Conservation (phyloP, 2,329 filamentous ascomycete species). For the Cadophora luteo-olivacea region DNA sequence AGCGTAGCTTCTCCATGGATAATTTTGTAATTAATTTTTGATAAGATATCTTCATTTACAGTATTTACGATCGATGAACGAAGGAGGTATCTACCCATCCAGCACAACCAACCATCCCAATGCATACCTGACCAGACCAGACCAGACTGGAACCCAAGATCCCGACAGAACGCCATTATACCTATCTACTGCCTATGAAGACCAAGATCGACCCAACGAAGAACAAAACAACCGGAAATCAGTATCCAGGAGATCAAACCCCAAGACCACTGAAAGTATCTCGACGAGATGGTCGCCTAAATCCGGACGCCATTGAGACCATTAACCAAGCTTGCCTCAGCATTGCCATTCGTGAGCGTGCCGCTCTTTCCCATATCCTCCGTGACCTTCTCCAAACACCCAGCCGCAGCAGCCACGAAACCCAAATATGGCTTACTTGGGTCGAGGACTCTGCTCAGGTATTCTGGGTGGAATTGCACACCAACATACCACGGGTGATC, state of each 20-base stretch:
- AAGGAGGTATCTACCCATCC: conserved; percentile 4
- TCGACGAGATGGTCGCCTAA: not conserved
- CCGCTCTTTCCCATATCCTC: conserved; percentile 16
- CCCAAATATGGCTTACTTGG: conserved; percentile 82
- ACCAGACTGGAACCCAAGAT: not conserved
- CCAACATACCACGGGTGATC: conserved; percentile 87
- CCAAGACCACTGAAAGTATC: too few relatives aligned
- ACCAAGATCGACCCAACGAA: not conserved
- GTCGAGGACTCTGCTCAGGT: conserved; percentile 75
- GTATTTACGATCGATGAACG: not conserved
- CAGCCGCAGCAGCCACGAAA: conserved; percentile 75
- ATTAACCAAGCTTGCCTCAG: conserved; percentile 13
- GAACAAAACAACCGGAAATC: too few relatives aligned
- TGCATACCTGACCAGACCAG: not conserved
- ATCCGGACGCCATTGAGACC: conserved; percentile 22
- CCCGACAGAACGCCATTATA: conserved; percentile 2
- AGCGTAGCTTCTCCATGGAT: not conserved
- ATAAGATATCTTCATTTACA: not conserved
- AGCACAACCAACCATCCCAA: conserved; percentile 26
- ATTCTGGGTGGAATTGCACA: conserved; percentile 91
- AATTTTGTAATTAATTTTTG: not conserved
- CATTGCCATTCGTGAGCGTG: not conserved
- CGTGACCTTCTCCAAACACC: conserved; percentile 42
- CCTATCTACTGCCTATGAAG: conserved; percentile 8
- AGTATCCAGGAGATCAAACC: not conserved